Percentiles rank a stretch among this genome's conserved stretches.
phyloP scores from a whole-genome alignment of 2,329 filamentous ascomycete species.

The Claviceps sorghi region DNA sequence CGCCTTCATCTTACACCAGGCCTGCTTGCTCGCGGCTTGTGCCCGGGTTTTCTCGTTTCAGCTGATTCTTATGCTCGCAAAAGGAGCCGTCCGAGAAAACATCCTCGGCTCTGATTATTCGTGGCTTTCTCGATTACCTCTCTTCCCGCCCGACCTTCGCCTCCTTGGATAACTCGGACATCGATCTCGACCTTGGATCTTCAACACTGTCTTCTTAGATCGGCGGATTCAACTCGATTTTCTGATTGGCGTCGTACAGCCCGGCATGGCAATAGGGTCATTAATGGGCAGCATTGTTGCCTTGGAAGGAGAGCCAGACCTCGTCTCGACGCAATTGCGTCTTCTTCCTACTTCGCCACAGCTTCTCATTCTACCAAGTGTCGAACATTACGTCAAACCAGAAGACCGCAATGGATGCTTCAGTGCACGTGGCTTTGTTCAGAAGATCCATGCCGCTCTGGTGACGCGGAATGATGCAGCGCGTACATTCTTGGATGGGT shows the following conservation, averaged over 20 bases:
- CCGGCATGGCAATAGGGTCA: slow-evolving; percentile 8
- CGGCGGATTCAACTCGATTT: not conserved
- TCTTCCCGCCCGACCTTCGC: not conserved
- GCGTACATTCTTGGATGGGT: slow-evolving; percentile 33
- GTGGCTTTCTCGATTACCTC: not conserved
- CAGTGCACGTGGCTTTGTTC: slow-evolving; percentile 26
- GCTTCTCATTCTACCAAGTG: slow-evolving; percentile 40
- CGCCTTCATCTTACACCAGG: not conserved
- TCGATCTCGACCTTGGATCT: not conserved
- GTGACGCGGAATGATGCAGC: slow-evolving; percentile 33
- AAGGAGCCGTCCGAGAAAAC: not conserved
- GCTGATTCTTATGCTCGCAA: not conserved
- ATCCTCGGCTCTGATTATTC: not conserved
- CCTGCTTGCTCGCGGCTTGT: not conserved
- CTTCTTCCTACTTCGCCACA: slow-evolving; percentile 44
- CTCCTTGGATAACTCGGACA: not conserved
- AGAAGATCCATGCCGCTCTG: slow-evolving; percentile 35
- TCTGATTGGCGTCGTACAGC: not conserved
- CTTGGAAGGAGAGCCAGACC: slow-evolving; percentile 42
- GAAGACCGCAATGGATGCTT: slow-evolving; percentile 8
- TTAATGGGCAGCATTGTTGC: slow-evolving; percentile 38
- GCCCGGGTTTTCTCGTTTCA: not conserved
- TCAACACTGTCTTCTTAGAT: not conserved
- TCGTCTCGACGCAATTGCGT: slow-evolving; percentile 43
- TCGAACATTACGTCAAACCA: slow-evolving; percentile 3